A percentile compares a stretch with the other conserved stretches of the same genome.
Conservation (phyloP, 768 basidiomycete genomes). For the Heimioporus sp. region DNA sequence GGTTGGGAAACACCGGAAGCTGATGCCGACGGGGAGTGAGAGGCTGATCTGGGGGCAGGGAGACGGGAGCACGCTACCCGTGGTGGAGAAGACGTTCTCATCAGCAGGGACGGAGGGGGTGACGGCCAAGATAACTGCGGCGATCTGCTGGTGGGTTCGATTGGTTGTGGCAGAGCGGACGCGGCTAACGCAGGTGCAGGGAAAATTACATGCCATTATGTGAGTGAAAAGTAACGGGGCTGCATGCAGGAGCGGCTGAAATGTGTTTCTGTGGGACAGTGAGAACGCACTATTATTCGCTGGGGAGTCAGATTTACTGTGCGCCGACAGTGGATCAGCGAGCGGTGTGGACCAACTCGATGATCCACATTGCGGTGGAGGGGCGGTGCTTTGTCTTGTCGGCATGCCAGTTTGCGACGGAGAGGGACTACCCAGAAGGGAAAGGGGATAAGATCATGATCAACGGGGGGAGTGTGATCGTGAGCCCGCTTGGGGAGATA, state of each 20-base stretch:
- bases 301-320: conserved; percentile 60
- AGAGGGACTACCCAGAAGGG: conserved; percentile 49
- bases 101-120: conserved; percentile 22
- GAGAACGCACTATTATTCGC: conserved; percentile 56
- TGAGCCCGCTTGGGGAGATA: conserved; percentile 54
- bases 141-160: conserved; percentile 54
- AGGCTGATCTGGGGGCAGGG: conserved; percentile 64
- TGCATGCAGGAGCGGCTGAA: background rate
- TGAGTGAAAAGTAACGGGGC: conserved; percentile 26
- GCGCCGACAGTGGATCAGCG: conserved; percentile 66
- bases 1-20: conserved; percentile 62
- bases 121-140: conserved; percentile 48
- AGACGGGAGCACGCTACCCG: conserved; percentile 51
- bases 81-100: conserved; percentile 41
- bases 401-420: conserved; percentile 57
- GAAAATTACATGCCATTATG: conserved; percentile 70
- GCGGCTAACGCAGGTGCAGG: conserved; percentile 36
- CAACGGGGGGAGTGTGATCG: conserved; percentile 59
- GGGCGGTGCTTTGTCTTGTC: conserved; percentile 69
- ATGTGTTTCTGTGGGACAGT: conserved; percentile 34
- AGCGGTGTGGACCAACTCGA: conserved; percentile 53
- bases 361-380: conserved; percentile 64
- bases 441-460: conserved; percentile 57
- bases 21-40: conserved; percentile 61
- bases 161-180: background rate